Percentiles rank a stretch among this genome's conserved stretches.
Conservation (phyloP, 75 land plant species). For the Isoetes taiwanensis region DNA sequence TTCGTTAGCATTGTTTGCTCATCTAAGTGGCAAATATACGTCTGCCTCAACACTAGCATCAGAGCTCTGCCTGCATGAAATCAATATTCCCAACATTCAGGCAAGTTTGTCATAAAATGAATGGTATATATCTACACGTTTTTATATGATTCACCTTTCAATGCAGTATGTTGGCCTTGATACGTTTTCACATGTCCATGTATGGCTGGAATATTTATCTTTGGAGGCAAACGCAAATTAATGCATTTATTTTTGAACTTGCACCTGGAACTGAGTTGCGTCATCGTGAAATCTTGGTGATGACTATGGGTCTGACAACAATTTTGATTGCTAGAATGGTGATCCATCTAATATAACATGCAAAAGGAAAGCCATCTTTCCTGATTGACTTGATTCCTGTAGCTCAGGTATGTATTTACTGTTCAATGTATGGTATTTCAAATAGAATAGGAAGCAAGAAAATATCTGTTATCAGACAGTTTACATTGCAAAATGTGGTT, state of each 20-base stretch:
- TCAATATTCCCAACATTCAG: conserved; percentile 59
- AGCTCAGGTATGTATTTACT: no score
- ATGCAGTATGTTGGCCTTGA: conserved; percentile 63
- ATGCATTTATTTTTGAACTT: conserved; percentile 82
- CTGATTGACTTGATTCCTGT: no score
- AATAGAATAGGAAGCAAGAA: no score
- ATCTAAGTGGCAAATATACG: conserved; percentile 35
- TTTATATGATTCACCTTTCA: no score
- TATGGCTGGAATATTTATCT: conserved; percentile 67
- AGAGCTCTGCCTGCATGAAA: conserved; percentile 21
- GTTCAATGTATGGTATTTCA: no score
- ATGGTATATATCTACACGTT: no score
- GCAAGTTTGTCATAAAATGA: no score
- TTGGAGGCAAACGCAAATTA: conserved; percentile 65
- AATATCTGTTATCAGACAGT: no score
- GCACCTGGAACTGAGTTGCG: conserved; percentile 40
- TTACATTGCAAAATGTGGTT: no score
- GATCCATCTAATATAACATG: conserved; percentile 48
- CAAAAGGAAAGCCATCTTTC: no score
- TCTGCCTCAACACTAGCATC: background rate
- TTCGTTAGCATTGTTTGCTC: conserved; percentile 35
- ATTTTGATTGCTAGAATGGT: conserved; percentile 58
- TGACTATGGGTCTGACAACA: conserved; percentile 51
- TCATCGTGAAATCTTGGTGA: conserved; percentile 56
- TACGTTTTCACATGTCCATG: conserved; percentile 63